Conservation (phyloP, 495 filamentous ascomycete species). For the Penicillium paradoxum region DNA sequence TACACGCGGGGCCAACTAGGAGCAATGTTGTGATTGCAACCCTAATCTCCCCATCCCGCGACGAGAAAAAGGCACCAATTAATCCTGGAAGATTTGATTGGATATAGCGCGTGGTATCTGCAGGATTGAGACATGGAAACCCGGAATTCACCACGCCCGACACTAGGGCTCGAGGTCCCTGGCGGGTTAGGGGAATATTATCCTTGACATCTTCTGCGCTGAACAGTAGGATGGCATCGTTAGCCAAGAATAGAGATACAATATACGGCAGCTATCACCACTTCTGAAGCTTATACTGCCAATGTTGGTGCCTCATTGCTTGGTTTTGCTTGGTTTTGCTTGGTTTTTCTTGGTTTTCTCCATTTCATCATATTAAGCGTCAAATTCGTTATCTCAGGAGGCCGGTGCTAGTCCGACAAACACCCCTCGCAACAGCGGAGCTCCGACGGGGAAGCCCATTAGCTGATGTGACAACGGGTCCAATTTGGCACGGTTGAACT, state of each 20-base stretch:
- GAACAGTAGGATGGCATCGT: too few species aligned
- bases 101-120: background rate
- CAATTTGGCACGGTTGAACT: background rate
- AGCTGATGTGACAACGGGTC: background rate
- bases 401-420: background rate
- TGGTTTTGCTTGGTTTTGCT: background rate
- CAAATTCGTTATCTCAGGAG: constrained; percentile 1
- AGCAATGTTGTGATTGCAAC: constrained; percentile 2
- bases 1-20: background rate
- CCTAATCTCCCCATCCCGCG: background rate
- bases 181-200: background rate
- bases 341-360: too few species aligned
- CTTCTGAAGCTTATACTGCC: background rate
- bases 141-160: background rate
- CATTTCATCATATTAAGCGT: background rate
- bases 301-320: background rate
- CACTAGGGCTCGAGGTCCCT: background rate
- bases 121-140: background rate
- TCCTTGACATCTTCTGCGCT: background rate
- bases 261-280: background rate
- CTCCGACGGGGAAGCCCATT: constrained; percentile 2
- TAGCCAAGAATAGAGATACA: too few species aligned
- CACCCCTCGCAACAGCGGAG: constrained; percentile 2
- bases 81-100: background rate
- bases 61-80: background rate